These are phyloP conservation scores for Excoecaria cochinchinensis DNA, from an alignment of 345 rosid species.

Conservation along the genomic window DNA sequence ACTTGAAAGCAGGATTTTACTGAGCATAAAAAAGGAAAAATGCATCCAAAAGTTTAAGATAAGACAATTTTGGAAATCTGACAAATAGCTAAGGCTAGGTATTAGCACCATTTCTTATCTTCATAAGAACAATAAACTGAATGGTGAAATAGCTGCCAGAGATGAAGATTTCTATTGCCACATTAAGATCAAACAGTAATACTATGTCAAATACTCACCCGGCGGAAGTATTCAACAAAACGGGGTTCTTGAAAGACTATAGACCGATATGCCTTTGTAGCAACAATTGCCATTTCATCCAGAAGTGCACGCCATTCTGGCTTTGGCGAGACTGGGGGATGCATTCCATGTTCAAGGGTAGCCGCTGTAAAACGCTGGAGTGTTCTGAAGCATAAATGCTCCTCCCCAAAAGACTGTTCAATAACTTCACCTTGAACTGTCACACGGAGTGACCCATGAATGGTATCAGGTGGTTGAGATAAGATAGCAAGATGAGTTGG, in stretches of 20 bases:
- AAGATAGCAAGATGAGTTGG: slow-evolving; percentile 97
- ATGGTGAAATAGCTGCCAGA: neutral
- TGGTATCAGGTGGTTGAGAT: slow-evolving; percentile 98
- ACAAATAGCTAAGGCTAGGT: neutral
- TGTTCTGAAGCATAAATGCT: slow-evolving; percentile 91
- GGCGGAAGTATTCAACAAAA: slow-evolving; percentile 93
- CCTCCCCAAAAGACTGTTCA: slow-evolving; percentile 96
- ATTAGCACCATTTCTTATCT: neutral
- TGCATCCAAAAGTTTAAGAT: neutral
- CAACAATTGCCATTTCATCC: slow-evolving; percentile 91
- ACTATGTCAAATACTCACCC: slow-evolving; percentile 43
- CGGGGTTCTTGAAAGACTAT: slow-evolving; percentile 91
- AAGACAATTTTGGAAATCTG: neutral
- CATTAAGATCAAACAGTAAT: neutral
- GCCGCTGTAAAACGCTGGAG: slow-evolving; percentile 98
- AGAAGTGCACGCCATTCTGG: slow-evolving; percentile 91
- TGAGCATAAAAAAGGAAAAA: neutral
- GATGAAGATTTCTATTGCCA: neutral
- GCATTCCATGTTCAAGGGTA: slow-evolving; percentile 99
- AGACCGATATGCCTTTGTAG: slow-evolving; percentile 89
- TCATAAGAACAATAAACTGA: neutral
- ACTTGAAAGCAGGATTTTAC: neutral
- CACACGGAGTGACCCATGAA: slow-evolving; percentile 89
- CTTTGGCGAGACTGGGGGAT: slow-evolving; percentile 85
- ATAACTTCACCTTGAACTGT: slow-evolving; percentile 96